These are phyloP conservation scores for Vitis rupestris DNA, from an alignment of 164 flowering plant species.

Conservation along the genomic window DNA sequence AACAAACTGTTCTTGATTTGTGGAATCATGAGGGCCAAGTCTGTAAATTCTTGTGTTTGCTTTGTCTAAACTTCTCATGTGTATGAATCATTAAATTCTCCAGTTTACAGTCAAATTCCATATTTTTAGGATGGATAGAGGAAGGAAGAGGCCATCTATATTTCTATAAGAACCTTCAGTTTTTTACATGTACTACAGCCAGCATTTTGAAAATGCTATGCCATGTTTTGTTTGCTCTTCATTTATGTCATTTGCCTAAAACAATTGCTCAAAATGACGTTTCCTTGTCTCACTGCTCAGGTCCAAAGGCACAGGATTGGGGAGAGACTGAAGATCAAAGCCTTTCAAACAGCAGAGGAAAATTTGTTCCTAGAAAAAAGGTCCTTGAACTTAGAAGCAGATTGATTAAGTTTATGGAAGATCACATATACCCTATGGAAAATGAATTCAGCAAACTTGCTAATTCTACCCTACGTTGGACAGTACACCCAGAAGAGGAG, in stretches of 20 bases:
- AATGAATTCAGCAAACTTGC: conserved; percentile 75
- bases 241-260: background rate
- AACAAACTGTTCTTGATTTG: background rate
- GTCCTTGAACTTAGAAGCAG: conserved; percentile 55
- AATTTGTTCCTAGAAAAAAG: conserved; percentile 57
- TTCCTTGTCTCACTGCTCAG: too few species aligned
- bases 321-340: conserved; percentile 24
- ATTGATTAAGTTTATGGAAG: conserved; percentile 82
- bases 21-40: background rate
- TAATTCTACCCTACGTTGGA: conserved; percentile 72
- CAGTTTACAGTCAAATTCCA: background rate
- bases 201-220: background rate
- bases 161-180: background rate
- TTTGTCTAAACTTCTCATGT: background rate
- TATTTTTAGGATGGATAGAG: too few species aligned
- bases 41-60: background rate
- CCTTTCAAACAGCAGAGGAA: conserved; percentile 41
- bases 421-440: conserved; percentile 88
- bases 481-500: conserved; percentile 93
- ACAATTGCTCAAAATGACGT: conserved; percentile 21
- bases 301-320: conserved; percentile 12
- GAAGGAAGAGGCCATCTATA: too few species aligned
- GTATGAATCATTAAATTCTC: background rate
- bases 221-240: background rate
- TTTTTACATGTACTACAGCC: too few species aligned